A percentile compares a stretch with the other conserved stretches of the same genome.
Conservation (phyloP, 2,329 filamentous ascomycete genomes). For the Domatiomyces globalis region DNA sequence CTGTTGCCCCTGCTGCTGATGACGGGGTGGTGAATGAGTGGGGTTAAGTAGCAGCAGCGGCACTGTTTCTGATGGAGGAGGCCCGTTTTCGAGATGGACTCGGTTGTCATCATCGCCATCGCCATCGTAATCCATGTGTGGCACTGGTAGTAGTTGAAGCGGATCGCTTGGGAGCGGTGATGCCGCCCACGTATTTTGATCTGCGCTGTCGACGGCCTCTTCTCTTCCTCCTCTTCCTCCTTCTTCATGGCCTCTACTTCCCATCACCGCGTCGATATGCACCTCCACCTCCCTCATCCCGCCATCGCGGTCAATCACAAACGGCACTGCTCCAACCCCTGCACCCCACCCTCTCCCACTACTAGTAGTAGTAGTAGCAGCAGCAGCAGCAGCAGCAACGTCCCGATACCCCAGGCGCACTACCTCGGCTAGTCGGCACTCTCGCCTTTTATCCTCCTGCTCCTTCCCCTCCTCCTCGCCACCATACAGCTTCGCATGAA, state of each 20-base stretch:
- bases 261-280: neutral
- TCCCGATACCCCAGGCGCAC: conserved; percentile 49
- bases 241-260: neutral
- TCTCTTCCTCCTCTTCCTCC: neutral
- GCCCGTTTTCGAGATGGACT: neutral
- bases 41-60: no score
- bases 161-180: neutral
- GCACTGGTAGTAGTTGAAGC: neutral
- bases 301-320: conserved; percentile 22
- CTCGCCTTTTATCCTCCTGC: conserved; percentile 1
- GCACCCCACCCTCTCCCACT: neutral
- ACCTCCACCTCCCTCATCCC: neutral
- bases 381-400: conserved; percentile 19
- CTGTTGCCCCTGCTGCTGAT: neutral
- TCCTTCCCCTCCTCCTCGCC: conserved; percentile 30
- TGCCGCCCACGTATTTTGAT: no score
- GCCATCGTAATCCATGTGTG: neutral
- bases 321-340: conserved; percentile 19
- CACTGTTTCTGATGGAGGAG: no score
- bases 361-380: conserved; percentile 16
- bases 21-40: no score
- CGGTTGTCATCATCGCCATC: neutral
- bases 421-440: conserved; percentile 46
- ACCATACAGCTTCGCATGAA: neutral
- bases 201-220: neutral